Base-by-base conservation (phyloP, 176 grass and related monocot genomes). In the Poa annua region DNA sequence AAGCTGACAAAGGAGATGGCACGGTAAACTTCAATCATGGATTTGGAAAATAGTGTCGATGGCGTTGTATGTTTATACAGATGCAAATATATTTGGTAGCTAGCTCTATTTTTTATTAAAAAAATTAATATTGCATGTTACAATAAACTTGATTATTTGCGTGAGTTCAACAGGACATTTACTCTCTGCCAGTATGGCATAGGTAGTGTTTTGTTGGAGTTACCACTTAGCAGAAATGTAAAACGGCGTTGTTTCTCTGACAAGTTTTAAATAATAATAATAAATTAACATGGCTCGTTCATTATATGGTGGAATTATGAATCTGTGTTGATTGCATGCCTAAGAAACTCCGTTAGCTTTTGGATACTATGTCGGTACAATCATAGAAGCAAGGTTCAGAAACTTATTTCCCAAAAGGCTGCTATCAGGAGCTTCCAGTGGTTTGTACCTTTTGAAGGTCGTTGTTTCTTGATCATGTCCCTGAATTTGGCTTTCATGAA, bases 31-130 rank as follows among this genome's bases (percentile, higher is more conserved):
- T 42, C 21, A 32, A 67, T 76, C 15, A 33, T 19, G 21, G 34
- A 54, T 66, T 83, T 84, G 11, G 10, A 80, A 80, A 51, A 35
- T 53, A 80, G 21, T 68, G 62, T 50, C 5, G 19, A 83, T 75
- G 29, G 42, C 33, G 42, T 33, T 62, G 54, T 74, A 35, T 49
- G 24, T 50, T 80, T 80, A 74, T 34, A 35, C 5, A 26, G 15
- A 33, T 16, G 15, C 26, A 61, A 19, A 48, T 78, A 36, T n/a
- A 79, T 9, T 35, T 50, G 8, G 4, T 63, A 51, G 33, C 79
- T 48, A 22, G 39, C 59, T 53, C 53, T 41, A 63, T 47, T 44
- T 41, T 17, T 29, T 38, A 47, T 48, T 82, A 16, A 78, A 16
- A 78, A 51, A 61, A 57, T 13, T 39, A 20, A 49, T 67, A 29